These are phyloP conservation scores for Pichia inconspicua DNA, from an alignment of 1,139 yeast species.

Conservation along the genomic window DNA sequence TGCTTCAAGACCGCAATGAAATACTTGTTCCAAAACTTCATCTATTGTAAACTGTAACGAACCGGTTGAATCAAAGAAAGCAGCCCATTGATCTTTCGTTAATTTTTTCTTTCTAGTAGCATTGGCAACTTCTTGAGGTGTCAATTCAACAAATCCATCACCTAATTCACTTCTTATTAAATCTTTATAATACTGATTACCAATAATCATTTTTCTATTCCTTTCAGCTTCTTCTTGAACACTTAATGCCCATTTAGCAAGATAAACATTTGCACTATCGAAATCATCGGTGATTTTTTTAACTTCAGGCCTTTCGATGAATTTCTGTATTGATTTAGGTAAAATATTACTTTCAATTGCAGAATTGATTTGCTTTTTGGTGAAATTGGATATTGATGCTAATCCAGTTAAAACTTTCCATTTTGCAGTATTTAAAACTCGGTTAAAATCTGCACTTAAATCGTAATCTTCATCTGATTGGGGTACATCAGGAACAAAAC, in stretches of 20 bases:
- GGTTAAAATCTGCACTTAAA: slow-evolving; percentile 28
- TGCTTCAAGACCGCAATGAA: slow-evolving; percentile 78
- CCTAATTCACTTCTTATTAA: slow-evolving; percentile 66
- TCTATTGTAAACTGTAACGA: slow-evolving; percentile 59
- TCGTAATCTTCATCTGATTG: slow-evolving; percentile 12
- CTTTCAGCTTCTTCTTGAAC: slow-evolving; percentile 89
- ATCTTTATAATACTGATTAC: slow-evolving; percentile 54
- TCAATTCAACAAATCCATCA: slow-evolving; percentile 43
- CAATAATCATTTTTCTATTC: slow-evolving; percentile 50
- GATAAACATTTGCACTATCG: slow-evolving; percentile 82
- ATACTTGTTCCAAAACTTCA: slow-evolving; percentile 74
- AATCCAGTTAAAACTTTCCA: slow-evolving; percentile 84
- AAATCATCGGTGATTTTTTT: slow-evolving; percentile 78
- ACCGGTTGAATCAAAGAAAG: slow-evolving; percentile 76
- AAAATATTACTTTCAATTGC: slow-evolving; percentile 45
- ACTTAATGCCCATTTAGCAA: slow-evolving; percentile 96
- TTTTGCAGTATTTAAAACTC: slow-evolving; percentile 57
- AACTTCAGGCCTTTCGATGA: slow-evolving; percentile 74
- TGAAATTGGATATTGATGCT: slow-evolving; percentile 70
- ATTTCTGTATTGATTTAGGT: slow-evolving; percentile 55
- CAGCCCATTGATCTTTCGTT: slow-evolving; percentile 70
- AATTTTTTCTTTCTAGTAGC: slow-evolving; percentile 63
- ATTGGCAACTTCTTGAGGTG: slow-evolving; percentile 50
- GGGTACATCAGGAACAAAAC: slow-evolving; percentile 54
- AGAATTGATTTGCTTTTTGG: slow-evolving; percentile 51